Evolutionary conservation across 768 basidiomycete genomes (phyloP).

Genomic region (Scleroderma citrinum): DNA sequence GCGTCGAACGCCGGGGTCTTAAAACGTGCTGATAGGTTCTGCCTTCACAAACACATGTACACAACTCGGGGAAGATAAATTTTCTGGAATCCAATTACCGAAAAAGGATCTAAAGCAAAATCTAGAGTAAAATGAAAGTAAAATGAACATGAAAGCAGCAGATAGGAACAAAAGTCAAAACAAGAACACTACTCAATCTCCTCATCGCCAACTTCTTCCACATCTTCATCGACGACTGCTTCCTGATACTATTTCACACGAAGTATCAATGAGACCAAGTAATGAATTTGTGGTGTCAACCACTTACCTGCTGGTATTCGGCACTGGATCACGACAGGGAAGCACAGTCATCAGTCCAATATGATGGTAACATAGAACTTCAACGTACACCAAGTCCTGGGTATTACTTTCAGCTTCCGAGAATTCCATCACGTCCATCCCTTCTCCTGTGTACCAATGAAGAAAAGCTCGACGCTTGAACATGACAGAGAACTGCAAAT

Average conservation of each 20-base stretch:
- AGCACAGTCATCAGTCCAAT: slow-evolving; percentile 6
- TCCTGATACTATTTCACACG: slow-evolving; percentile 51
- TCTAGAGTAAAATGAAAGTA: slow-evolving; percentile 1
- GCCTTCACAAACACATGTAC: too few species aligned
- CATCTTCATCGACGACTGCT: slow-evolving; percentile 43
- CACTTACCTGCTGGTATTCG: slow-evolving; percentile 80
- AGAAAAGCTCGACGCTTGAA: slow-evolving; percentile 82
- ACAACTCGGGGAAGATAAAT: slow-evolving; percentile 1
- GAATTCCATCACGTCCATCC: slow-evolving; percentile 84
- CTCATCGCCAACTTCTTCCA: slow-evolving; percentile 23
- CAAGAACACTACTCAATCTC: slow-evolving; percentile 26
- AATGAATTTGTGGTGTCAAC: not conserved
- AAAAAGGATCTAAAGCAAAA: not conserved
- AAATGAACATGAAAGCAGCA: not conserved
- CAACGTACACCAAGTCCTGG: slow-evolving; percentile 69
- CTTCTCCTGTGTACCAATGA: slow-evolving; percentile 89
- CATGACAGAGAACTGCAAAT: slow-evolving; percentile 64
- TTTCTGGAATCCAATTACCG: slow-evolving; percentile 15
- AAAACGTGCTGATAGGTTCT: too few species aligned
- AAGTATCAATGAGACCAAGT: not conserved
- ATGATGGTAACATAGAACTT: not conserved
- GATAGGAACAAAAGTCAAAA: not conserved
- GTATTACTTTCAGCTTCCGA: slow-evolving; percentile 83
- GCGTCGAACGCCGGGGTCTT: too few species aligned
- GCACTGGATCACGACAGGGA: slow-evolving; percentile 40